Evolutionary conservation across 2,329 filamentous ascomycete species (phyloP), one percentile per base, ranked within the genome.

Genomic region (Trematosphaeria pertusa): DNA sequence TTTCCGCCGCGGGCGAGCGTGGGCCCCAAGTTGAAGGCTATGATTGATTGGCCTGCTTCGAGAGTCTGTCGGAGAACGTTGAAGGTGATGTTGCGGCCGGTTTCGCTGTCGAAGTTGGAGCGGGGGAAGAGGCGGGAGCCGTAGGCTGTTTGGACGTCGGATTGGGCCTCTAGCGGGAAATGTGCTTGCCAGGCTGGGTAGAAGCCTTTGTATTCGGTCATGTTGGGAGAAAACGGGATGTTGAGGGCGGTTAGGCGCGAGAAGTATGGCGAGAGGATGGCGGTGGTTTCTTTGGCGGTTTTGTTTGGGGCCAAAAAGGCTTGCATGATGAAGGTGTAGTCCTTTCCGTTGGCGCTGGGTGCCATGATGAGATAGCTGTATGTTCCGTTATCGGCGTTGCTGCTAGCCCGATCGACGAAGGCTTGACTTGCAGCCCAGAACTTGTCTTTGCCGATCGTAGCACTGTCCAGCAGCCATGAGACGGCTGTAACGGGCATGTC

Each of bases 151-250:
- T 42, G 41, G 10, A 56, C 42, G 30, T 52, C 52, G 2, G 58
- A 56, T 21, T 41, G 36, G 14, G 48, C 42, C 40, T 62, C 59
- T 8, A 62, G 44, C 4, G 58, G 50, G n/a, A 64, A 67, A 35
- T 64, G 60, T 19, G 48, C 52, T 47, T 67, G 72, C 51, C 63
- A 68, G 14, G 58, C 59, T 3, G 56, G 33, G 34, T 65, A 64
- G 48, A 67, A 65, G 21, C 37, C 43, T 37, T 60, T 53, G 37
- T 64, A 62, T 30, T 58, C 54, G 3, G 59, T 69, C 28, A 60
- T 59, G 37, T 71, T 69, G 22, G 59, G 65, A 1, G 67, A 56
- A 33, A 65, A 45, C 6, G 65, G 63, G 1, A 62, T 62, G 33
- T 62, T 56, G 7, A 62, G 48, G 4, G 49, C 24, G 15, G 54